phyloP scores from a whole-genome alignment of 805 yeast genomes.

The Kazachstania taianensis region DNA sequence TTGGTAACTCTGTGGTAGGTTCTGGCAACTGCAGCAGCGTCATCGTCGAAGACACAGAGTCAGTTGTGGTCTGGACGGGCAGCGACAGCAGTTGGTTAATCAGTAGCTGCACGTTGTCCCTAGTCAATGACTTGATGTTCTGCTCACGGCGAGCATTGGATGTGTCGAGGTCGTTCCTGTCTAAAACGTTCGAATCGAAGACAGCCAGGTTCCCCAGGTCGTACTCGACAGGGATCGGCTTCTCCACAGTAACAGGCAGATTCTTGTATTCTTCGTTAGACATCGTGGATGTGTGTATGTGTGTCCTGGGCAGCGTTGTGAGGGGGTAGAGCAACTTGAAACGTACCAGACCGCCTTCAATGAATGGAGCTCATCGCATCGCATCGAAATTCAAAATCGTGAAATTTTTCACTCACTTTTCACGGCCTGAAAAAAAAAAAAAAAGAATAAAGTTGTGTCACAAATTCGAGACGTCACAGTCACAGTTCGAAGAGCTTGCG shows the following conservation, averaged over 20 bases:
- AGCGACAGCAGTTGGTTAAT: slow-evolving; percentile 83
- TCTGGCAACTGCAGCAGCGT: slow-evolving; percentile 79
- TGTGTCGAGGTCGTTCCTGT: slow-evolving; percentile 42
- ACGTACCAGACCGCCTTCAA: too few species aligned
- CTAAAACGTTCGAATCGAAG: slow-evolving; percentile 83
- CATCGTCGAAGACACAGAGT: slow-evolving; percentile 48
- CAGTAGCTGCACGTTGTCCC: slow-evolving; percentile 88
- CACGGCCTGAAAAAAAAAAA: too few species aligned
- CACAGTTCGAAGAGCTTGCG: slow-evolving; percentile 23
- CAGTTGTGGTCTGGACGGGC: slow-evolving; percentile 83
- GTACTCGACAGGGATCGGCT: slow-evolving; percentile 77
- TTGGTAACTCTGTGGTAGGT: slow-evolving; percentile 71
- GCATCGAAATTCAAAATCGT: too few species aligned
- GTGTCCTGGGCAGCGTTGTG: too few species aligned
- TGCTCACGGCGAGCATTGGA: slow-evolving; percentile 52
- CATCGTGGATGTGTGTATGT: too few species aligned
- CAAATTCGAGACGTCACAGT: too few species aligned
- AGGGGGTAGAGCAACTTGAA: too few species aligned
- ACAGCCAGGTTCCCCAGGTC: slow-evolving; percentile 88
- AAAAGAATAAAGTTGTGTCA: too few species aligned
- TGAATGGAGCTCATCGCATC: too few species aligned
- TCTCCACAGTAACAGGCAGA: slow-evolving; percentile 74
- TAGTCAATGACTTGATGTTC: slow-evolving; percentile 52
- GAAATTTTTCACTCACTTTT: too few species aligned
- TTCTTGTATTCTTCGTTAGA: slow-evolving; percentile 20